Conservation (phyloP, 106 monocot species). For the Chionographis japonica region DNA sequence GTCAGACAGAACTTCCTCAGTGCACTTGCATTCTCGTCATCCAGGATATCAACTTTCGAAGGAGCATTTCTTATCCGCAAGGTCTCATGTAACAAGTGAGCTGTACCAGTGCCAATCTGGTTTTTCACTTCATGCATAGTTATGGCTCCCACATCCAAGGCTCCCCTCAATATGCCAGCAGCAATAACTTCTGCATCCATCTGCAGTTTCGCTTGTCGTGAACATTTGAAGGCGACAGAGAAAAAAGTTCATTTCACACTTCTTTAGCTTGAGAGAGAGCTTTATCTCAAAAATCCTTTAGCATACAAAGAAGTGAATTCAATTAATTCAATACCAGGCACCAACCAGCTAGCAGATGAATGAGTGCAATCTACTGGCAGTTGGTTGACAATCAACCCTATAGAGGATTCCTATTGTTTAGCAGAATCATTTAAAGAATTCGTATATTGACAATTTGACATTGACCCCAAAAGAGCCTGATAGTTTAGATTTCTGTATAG, state of each 20-base stretch:
- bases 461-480: too few relatives aligned
- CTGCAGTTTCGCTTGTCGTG: constrained; percentile 25
- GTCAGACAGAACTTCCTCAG: constrained; percentile 74
- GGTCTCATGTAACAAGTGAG: constrained; percentile 81
- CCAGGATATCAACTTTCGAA: constrained; percentile 60
- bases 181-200: constrained; percentile 99
- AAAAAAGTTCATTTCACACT: not conserved
- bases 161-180: constrained; percentile 70
- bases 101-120: constrained; percentile 51
- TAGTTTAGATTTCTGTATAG: too few relatives aligned
- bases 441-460: too few relatives aligned
- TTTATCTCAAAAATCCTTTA: too few relatives aligned
- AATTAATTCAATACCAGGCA: too few relatives aligned
- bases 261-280: not conserved
- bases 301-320: too few relatives aligned
- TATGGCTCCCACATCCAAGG: constrained; percentile 46
- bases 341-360: too few relatives aligned
- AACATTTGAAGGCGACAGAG: not conserved
- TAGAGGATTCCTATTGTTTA: too few relatives aligned
- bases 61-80: constrained; percentile 56
- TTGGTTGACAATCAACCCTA: too few relatives aligned
- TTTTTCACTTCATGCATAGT: constrained; percentile 65
- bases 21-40: constrained; percentile 59
- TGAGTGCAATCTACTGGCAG: too few relatives aligned
- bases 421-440: too few relatives aligned